Evolutionary conservation across 1,139 yeast genomes (phyloP).

Genomic region (Geotrichum aggregatum): DNA sequence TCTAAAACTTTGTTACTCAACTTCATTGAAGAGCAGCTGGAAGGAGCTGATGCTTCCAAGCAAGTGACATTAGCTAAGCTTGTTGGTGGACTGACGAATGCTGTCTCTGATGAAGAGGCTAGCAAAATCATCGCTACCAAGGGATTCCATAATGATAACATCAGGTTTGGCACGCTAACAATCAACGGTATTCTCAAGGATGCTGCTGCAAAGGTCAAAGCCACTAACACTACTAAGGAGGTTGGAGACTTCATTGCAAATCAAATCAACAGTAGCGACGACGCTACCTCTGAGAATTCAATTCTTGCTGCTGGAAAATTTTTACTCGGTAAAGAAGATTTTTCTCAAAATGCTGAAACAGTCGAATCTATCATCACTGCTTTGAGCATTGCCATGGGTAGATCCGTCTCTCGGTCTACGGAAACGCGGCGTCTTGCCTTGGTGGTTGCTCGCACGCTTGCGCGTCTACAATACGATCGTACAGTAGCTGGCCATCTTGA

Average conservation of each 20-base stretch:
- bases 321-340: slow-evolving; percentile 41
- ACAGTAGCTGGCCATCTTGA: slow-evolving; percentile 53
- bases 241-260: slow-evolving; percentile 48
- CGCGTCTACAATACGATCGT: slow-evolving; percentile 53
- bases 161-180: slow-evolving; percentile 64
- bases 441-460: slow-evolving; percentile 70
- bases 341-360: slow-evolving; percentile 24
- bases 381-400: slow-evolving; percentile 48
- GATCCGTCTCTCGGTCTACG: slow-evolving; percentile 59
- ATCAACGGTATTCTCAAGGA: slow-evolving; percentile 77
- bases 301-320: slow-evolving; percentile 78
- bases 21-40: slow-evolving; percentile 57
- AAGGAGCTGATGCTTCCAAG: slow-evolving; percentile 21
- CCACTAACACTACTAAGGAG: slow-evolving; percentile 48
- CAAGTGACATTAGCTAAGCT: slow-evolving; percentile 67
- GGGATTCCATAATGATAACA: slow-evolving; percentile 48
- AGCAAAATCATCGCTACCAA: slow-evolving; percentile 54
- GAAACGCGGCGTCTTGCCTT: slow-evolving; percentile 79
- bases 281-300: slow-evolving; percentile 74
- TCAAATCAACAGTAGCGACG: slow-evolving; percentile 46
- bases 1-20: slow-evolving; percentile 67
- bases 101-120: slow-evolving; percentile 64
- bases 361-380: slow-evolving; percentile 44
- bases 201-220: slow-evolving; percentile 60
- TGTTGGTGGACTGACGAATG: slow-evolving; percentile 70